Evolutionary conservation across 1,284 basidiomycete genomes (phyloP).

Genomic region (Moniliella sp.): DNA sequence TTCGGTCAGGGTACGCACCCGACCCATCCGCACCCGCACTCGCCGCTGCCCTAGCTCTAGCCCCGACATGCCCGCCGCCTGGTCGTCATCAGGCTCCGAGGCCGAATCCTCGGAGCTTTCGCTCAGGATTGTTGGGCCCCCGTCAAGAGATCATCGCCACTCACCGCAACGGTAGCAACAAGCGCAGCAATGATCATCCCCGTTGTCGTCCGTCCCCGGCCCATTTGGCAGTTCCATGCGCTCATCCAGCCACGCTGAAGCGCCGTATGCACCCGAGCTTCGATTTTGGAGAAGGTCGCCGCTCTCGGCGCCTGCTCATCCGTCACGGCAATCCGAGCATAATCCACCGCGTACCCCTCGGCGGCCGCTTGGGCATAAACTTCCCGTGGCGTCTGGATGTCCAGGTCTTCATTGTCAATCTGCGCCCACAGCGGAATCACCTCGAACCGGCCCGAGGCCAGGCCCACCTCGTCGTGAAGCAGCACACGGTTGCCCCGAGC

Average conservation of each 20-base stretch:
- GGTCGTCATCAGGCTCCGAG: too few relatives aligned
- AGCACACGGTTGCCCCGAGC: slow-evolving; percentile 59
- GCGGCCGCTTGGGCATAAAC: slow-evolving; percentile 19
- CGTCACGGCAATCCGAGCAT: slow-evolving; percentile 29
- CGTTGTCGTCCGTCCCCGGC: slow-evolving; percentile 28
- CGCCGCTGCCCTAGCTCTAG: too few relatives aligned
- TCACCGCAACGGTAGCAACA: slow-evolving; percentile 14
- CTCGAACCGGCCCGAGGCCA: slow-evolving; percentile 56
- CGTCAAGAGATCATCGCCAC: background rate
- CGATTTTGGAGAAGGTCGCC: slow-evolving; percentile 26
- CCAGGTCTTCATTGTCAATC: slow-evolving; percentile 49
- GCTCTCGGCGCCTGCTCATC: slow-evolving; percentile 33
- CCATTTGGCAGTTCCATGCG: slow-evolving; percentile 33
- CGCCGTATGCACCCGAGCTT: slow-evolving; percentile 21
- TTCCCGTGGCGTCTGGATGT: slow-evolving; percentile 38
- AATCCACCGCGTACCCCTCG: slow-evolving; percentile 28
- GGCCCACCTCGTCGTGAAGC: slow-evolving; percentile 69
- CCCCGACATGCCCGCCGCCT: too few relatives aligned
- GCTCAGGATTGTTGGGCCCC: background rate
- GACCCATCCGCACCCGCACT: too few relatives aligned
- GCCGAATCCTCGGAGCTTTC: too few relatives aligned
- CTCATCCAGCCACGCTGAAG: slow-evolving; percentile 14
- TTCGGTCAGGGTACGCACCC: background rate
- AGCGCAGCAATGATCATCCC: slow-evolving; percentile 30
- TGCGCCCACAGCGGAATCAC: slow-evolving; percentile 52